phyloP scores from a whole-genome alignment of 768 basidiomycete genomes.

The Kwoniella newhampshirensis region DNA sequence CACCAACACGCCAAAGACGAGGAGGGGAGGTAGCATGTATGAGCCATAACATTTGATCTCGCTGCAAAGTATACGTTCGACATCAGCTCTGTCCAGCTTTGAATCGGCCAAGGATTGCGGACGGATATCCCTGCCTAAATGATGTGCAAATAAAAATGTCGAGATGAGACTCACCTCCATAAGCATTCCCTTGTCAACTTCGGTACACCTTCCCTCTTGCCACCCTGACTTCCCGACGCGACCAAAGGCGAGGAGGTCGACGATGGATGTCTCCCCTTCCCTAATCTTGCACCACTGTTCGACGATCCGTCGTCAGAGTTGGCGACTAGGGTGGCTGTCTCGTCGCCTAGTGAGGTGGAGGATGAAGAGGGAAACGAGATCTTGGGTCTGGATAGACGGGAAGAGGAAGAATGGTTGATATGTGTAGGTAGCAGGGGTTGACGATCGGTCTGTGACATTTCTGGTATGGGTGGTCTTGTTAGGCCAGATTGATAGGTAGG shows the following conservation, averaged over 20 bases:
- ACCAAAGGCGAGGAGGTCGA: no score
- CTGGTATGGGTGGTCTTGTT: no score
- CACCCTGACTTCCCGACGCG: no score
- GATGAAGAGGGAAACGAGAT: slow-evolving; percentile 44
- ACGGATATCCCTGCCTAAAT: no score
- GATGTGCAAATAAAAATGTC: no score
- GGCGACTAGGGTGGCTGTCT: background rate
- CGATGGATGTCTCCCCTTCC: no score
- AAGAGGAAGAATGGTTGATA: slow-evolving; percentile 18
- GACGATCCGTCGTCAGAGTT: no score
- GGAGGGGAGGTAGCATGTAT: slow-evolving; percentile 37
- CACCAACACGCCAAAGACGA: slow-evolving; percentile 39
- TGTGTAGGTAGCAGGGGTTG: slow-evolving; percentile 30
- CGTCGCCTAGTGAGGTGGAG: slow-evolving; percentile 19
- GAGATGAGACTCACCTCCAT: slow-evolving; percentile 27
- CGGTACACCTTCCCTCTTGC: slow-evolving; percentile 25
- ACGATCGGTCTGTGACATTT: slow-evolving; percentile 19
- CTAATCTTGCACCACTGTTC: no score
- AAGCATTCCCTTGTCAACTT: slow-evolving; percentile 41
- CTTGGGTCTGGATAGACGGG: slow-evolving; percentile 26
- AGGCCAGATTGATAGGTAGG: no score
- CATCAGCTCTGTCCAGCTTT: background rate
- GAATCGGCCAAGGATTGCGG: no score
- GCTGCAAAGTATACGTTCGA: slow-evolving; percentile 16
- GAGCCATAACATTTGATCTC: slow-evolving; percentile 46